Conservation (phyloP, 2,329 filamentous ascomycete species). For the Rachicladosporium sp. region DNA sequence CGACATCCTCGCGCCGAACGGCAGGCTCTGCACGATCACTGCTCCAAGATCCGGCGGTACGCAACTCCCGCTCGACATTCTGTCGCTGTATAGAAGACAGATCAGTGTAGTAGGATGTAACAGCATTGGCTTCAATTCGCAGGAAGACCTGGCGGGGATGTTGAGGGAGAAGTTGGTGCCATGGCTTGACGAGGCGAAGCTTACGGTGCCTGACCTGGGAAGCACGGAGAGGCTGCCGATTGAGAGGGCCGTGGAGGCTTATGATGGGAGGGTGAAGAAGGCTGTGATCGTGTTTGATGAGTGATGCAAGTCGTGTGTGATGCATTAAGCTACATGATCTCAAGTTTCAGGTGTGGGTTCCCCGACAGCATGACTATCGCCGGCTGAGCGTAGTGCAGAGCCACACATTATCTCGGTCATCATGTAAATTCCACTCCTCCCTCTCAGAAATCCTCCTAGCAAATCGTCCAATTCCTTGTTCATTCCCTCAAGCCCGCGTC, state of each 20-base stretch:
- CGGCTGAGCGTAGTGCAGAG: too few relatives aligned
- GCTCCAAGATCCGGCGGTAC: conserved; percentile 9
- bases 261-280: conserved; percentile 5
- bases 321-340: too few relatives aligned
- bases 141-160: conserved; percentile 4
- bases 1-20: conserved; percentile 13
- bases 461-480: conserved; percentile 66
- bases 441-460: conserved; percentile 13
- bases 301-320: neutral
- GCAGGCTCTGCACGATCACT: conserved; percentile 18
- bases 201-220: conserved; percentile 1
- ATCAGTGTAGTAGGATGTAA: conserved; percentile 6
- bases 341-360: too few relatives aligned
- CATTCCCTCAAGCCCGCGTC: conserved; percentile 74
- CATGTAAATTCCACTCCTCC: conserved; percentile 4
- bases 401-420: neutral
- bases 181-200: conserved; percentile 3
- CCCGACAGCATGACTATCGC: too few relatives aligned
- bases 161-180: conserved; percentile 3
- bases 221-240: conserved; percentile 2
- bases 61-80: conserved; percentile 3
- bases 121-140: conserved; percentile 2
- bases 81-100: conserved; percentile 4
- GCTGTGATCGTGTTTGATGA: conserved; percentile 5
- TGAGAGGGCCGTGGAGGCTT: conserved; percentile 3